Conservation (phyloP, 495 filamentous ascomycete species). For the Clohesyomyces aquaticus region DNA sequence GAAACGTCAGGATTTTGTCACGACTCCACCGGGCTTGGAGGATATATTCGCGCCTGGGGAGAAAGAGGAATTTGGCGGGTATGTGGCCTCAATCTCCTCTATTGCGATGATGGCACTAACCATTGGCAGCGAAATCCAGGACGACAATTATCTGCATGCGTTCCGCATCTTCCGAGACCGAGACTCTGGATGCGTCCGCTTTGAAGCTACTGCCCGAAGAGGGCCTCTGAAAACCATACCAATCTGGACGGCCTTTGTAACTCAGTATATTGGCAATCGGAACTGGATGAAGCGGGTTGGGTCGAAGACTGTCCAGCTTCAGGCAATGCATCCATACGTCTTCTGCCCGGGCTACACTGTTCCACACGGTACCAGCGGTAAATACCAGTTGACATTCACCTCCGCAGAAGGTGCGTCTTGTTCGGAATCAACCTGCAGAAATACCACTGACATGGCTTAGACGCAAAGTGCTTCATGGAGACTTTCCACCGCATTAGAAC, state of each 20-base stretch:
- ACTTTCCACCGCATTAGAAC: slow-evolving; percentile 35
- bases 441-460: slow-evolving; percentile 15
- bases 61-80: slow-evolving; percentile 72
- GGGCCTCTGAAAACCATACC: slow-evolving; percentile 44
- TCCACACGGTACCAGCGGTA: slow-evolving; percentile 29
- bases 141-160: slow-evolving; percentile 70
- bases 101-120: slow-evolving; percentile 27
- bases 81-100: slow-evolving; percentile 12
- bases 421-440: background rate
- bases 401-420: slow-evolving; percentile 30
- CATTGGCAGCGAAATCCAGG: slow-evolving; percentile 64
- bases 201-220: slow-evolving; percentile 52
- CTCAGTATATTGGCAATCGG: slow-evolving; percentile 38
- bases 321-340: slow-evolving; percentile 41
- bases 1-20: slow-evolving; percentile 65
- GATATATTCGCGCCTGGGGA: slow-evolving; percentile 69
- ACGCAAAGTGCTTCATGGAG: slow-evolving; percentile 32
- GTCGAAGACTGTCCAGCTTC: slow-evolving; percentile 28
- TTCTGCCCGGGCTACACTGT: slow-evolving; percentile 40
- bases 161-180: slow-evolving; percentile 72
- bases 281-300: slow-evolving; percentile 40
- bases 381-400: slow-evolving; percentile 41
- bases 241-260: slow-evolving; percentile 51
- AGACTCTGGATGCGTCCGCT: slow-evolving; percentile 62
- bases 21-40: slow-evolving; percentile 54